Evolutionary conservation across 2,329 filamentous ascomycete species (phyloP).

Genomic region (Grosmannia penicillata): DNA sequence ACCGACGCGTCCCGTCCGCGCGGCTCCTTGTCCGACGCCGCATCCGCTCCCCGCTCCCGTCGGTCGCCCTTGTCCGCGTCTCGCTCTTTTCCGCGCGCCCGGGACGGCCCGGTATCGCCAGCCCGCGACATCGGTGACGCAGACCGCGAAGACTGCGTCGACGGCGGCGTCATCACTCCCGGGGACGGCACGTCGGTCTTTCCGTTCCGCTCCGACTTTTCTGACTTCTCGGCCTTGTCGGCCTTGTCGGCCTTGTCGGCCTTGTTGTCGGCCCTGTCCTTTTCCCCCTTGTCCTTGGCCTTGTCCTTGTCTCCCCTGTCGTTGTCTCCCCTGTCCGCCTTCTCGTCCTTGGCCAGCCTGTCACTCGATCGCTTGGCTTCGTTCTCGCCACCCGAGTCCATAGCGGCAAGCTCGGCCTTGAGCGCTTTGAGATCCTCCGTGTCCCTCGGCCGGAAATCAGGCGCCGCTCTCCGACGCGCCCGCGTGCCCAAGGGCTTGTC

Average conservation of each 20-base stretch:
- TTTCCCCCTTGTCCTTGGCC: background rate
- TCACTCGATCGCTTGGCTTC: background rate
- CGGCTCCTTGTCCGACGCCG: background rate
- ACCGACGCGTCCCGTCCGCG: constrained; percentile 5
- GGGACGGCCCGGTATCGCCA: constrained; percentile 9
- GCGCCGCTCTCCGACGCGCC: constrained; percentile 21
- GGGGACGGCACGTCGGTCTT: constrained; percentile 9
- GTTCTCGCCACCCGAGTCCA: background rate
- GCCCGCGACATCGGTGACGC: constrained; percentile 16
- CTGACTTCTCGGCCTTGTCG: background rate
- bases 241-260: background rate
- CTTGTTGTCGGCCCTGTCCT: background rate
- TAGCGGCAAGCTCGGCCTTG: constrained; percentile 6
- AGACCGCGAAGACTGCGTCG: constrained; percentile 7
- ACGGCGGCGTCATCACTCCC: constrained; percentile 7
- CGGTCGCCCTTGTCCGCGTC: background rate
- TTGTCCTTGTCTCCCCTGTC: background rate
- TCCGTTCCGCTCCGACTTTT: background rate
- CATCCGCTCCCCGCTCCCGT: background rate
- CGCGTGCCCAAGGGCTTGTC: constrained; percentile 18
- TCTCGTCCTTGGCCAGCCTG: background rate
- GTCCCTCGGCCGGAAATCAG: constrained; percentile 38
- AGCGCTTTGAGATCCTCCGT: constrained; percentile 28
- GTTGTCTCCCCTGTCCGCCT: background rate
- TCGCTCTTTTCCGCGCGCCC: background rate